These are phyloP conservation scores for Teunomyces kruisii DNA, from an alignment of 805 yeast species.

Conservation along the genomic window DNA sequence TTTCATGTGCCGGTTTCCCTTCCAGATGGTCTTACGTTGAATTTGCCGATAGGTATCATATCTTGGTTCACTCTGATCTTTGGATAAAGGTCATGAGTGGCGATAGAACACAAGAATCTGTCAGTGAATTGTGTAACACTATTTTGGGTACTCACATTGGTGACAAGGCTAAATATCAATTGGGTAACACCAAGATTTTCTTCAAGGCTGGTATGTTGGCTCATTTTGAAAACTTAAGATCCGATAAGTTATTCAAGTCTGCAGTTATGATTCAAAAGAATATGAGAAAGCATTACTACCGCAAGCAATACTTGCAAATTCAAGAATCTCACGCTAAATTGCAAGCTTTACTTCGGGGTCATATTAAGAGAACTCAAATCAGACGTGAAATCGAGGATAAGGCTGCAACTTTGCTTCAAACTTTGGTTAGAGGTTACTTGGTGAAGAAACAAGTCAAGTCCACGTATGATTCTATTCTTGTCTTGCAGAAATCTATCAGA, in stretches of 20 bases:
- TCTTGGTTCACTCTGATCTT: constrained; percentile 68
- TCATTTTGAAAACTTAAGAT: constrained; percentile 78
- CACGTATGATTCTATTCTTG: constrained; percentile 38
- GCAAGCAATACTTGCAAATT: constrained; percentile 57
- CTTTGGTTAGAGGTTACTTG: constrained; percentile 54
- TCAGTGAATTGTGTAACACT: constrained; percentile 62
- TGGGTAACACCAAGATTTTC: constrained; percentile 91
- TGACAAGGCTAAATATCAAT: constrained; percentile 71
- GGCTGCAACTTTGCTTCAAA: constrained; percentile 74
- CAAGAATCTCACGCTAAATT: constrained; percentile 52
- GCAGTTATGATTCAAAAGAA: constrained; percentile 87
- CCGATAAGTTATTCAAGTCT: constrained; percentile 72
- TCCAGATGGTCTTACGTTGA: constrained; percentile 94
- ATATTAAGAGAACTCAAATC: constrained; percentile 52
- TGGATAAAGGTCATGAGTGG: constrained; percentile 62
- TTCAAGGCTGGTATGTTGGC: constrained; percentile 97
- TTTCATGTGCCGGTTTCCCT: constrained; percentile 98
- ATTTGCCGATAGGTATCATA: constrained; percentile 85
- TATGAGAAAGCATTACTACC: constrained; percentile 62
- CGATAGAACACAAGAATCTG: constrained; percentile 52
- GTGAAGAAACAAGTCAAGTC: constrained; percentile 41
- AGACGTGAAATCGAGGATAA: constrained; percentile 53
- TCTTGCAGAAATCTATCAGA: constrained; percentile 49
- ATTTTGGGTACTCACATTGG: constrained; percentile 66
- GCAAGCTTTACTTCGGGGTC: constrained; percentile 69